Conservation (phyloP, 768 basidiomycete genomes). For the Auricularia auricula-judae region DNA sequence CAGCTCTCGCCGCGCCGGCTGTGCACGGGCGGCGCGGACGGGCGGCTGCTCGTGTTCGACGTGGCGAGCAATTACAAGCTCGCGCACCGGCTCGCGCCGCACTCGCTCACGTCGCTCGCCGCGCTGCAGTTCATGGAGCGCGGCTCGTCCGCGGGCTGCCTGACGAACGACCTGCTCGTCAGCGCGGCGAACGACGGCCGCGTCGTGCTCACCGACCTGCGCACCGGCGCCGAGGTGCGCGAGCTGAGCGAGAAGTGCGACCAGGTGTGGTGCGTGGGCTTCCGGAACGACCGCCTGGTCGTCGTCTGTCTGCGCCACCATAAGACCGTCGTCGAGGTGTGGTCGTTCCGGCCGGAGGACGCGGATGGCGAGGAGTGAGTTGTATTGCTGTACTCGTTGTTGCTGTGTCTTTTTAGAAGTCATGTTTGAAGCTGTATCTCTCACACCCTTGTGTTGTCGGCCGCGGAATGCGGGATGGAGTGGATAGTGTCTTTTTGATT, state of each 20-base stretch:
- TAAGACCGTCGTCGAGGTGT: slow-evolving; percentile 81
- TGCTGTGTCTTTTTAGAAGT: too few species aligned
- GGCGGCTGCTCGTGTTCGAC: slow-evolving; percentile 67
- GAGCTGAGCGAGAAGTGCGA: slow-evolving; percentile 72
- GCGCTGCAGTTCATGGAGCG: slow-evolving; percentile 76
- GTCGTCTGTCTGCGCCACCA: slow-evolving; percentile 72
- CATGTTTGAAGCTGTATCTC: too few species aligned
- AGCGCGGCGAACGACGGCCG: slow-evolving; percentile 81
- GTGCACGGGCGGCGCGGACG: slow-evolving; percentile 81
- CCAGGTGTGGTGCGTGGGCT: slow-evolving; percentile 79
- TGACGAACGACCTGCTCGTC: slow-evolving; percentile 33
- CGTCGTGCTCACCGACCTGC: slow-evolving; percentile 59
- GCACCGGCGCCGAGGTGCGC: slow-evolving; percentile 56
- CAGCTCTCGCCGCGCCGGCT: slow-evolving; percentile 57
- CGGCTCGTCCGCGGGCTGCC: slow-evolving; percentile 24
- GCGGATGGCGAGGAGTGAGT: neutral
- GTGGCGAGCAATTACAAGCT: slow-evolving; percentile 31
- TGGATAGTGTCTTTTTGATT: too few species aligned
- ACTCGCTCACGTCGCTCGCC: slow-evolving; percentile 79
- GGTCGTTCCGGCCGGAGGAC: slow-evolving; percentile 38
- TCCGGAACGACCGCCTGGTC: slow-evolving; percentile 60
- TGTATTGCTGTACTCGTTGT: too few species aligned
- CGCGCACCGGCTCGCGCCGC: slow-evolving; percentile 59
- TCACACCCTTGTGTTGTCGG: too few species aligned
- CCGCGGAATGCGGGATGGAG: too few species aligned